Evolutionary conservation across 495 filamentous ascomycete genomes (phyloP), one percentile per base, ranked within the genome.

Genomic region (Thozetella sp.): DNA sequence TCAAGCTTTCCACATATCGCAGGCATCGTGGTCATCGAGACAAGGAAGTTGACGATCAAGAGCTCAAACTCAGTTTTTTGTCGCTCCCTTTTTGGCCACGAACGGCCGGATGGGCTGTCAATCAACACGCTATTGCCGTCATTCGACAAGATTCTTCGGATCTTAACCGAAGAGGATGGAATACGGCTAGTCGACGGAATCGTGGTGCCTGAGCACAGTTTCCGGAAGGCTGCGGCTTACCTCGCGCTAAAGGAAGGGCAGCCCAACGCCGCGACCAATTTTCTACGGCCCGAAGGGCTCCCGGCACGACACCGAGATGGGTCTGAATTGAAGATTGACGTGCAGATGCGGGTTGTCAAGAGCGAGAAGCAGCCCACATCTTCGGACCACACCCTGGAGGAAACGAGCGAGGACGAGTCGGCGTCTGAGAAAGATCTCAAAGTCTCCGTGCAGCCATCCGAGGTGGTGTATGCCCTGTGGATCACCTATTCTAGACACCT

Each of bases 1-100:
- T 96, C 93, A 12, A 96, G 92, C 67, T 97, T 97, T 55, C 95
- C 95, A 6, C 93, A 99, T 67, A 97, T 99, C 67, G 96, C 95
- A 48, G 95, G 95, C 30, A 97, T 99, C 66, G 87, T 99, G 71
- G 95, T 98, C 2, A 76, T 98, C 1, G 88, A 88, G 19, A 87
- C 96, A 0, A 72, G 88, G 11, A 88, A 82, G 1, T 77, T 97
- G 53, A 81, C 83, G 22, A 93, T 99, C 65, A 90, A 89, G 53
- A 97, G 93, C 73, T 93, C 93, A 1, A 99, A 99, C 70, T 90
- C 93, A 6, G 94, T 96, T 20, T 97, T 99, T 71, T 95, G 91
- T 1, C 87, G 91, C 6, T 92, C 93, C 0, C 79, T 99, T 1
- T 97, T 99, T 69, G 95, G 96, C 22, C 86, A 94, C 68, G 83